Percentiles rank a stretch among this genome's conserved stretches.
These are phyloP conservation scores for Lathyrus oleraceus DNA, from an alignment of 306 rosid species.

Conservation along the genomic window DNA sequence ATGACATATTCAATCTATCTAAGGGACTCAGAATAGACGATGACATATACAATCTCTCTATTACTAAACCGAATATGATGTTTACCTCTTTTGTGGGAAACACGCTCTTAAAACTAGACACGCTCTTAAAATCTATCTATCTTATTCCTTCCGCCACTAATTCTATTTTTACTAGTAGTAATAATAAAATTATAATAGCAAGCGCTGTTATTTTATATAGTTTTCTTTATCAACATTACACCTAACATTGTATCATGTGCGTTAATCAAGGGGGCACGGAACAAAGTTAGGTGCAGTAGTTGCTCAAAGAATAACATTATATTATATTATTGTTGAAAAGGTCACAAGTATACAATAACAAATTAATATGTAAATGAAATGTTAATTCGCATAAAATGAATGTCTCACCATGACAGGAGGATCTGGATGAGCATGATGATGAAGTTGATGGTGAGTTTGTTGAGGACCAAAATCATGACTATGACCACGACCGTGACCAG, in stretches of 20 bases:
- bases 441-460: background rate
- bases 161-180: too few species aligned
- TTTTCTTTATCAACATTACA: background rate
- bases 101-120: too few species aligned
- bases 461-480: background rate
- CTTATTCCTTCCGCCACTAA: too few species aligned
- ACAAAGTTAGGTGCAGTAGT: constrained; percentile 39
- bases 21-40: too few species aligned
- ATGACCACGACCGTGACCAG: background rate
- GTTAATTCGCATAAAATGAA: background rate
- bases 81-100: too few species aligned
- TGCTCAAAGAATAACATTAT: background rate
- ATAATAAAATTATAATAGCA: too few species aligned
- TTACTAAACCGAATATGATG: too few species aligned
- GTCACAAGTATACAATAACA: background rate
- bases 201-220: too few species aligned
- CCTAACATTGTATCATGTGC: constrained; percentile 45
- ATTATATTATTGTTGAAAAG: background rate
- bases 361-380: background rate
- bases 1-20: too few species aligned
- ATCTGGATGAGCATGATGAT: constrained; percentile 14
- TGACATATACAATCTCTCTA: too few species aligned
- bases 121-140: too few species aligned
- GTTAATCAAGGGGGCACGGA: constrained; percentile 56
- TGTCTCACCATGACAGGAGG: constrained; percentile 27